These are phyloP conservation scores for Kuraishia borneana DNA, from an alignment of 805 yeast species.

Conservation along the genomic window DNA sequence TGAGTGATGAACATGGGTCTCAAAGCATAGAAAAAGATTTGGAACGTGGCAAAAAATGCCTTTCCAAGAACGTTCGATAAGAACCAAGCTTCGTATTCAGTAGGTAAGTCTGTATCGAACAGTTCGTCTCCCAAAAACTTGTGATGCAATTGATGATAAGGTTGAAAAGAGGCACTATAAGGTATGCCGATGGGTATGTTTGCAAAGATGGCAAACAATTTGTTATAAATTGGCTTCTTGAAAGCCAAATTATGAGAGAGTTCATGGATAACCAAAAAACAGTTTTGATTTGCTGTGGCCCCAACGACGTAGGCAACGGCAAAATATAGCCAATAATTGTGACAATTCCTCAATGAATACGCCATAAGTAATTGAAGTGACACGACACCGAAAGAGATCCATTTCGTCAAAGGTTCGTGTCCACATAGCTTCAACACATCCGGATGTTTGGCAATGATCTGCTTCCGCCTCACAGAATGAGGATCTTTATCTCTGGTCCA, in stretches of 20 bases:
- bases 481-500: constrained; percentile 83
- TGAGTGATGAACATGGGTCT: constrained; percentile 82
- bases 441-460: constrained; percentile 66
- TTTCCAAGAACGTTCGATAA: constrained; percentile 75
- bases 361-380: constrained; percentile 58
- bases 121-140: constrained; percentile 79
- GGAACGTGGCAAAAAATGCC: constrained; percentile 84
- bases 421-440: constrained; percentile 74
- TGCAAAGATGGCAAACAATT: constrained; percentile 63
- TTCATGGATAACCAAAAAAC: constrained; percentile 84
- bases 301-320: constrained; percentile 67
- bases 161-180: constrained; percentile 78
- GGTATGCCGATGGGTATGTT: constrained; percentile 88
- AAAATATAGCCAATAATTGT: constrained; percentile 44
- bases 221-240: constrained; percentile 67
- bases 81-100: constrained; percentile 61
- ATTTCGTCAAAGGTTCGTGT: constrained; percentile 78
- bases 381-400: constrained; percentile 57
- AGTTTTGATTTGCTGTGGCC: constrained; percentile 76
- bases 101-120: constrained; percentile 84
- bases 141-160: constrained; percentile 87
- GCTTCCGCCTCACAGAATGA: constrained; percentile 63
- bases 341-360: constrained; percentile 41
- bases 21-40: constrained; percentile 78
- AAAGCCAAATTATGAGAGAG: constrained; percentile 77